A percentile compares a stretch with the other conserved stretches of the same genome.
Evolutionary conservation across 2,329 filamentous ascomycete genomes (phyloP).

Genomic region (Colletotrichum cereale): DNA sequence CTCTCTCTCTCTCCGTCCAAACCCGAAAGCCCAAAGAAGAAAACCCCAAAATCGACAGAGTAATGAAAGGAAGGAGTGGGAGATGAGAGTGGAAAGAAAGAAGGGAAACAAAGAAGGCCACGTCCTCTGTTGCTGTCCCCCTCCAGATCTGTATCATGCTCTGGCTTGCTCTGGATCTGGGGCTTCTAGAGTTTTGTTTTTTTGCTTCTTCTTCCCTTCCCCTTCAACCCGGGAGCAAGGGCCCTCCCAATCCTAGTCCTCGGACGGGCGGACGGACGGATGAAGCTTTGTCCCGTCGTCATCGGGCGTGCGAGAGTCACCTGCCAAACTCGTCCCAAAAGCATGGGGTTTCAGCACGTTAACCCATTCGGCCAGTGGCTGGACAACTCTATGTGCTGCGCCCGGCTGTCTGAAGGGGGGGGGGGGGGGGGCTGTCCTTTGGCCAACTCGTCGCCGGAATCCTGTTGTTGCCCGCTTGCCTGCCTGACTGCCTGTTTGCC

Average conservation of each 20-base stretch:
- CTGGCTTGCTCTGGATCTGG: background rate
- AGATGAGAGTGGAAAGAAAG: background rate
- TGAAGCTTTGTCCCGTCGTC: background rate
- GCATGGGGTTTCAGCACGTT: slow-evolving; percentile 3
- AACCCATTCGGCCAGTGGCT: slow-evolving; percentile 1
- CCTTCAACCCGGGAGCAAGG: background rate
- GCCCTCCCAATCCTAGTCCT: background rate
- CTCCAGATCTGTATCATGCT: background rate
- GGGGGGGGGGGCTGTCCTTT: too few relatives aligned
- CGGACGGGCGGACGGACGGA: background rate
- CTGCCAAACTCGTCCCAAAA: background rate
- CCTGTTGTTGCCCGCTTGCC: background rate
- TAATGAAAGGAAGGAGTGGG: too few relatives aligned
- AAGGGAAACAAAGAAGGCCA: background rate
- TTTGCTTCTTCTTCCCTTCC: too few relatives aligned
- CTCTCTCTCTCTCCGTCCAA: background rate
- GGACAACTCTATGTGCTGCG: slow-evolving; percentile 11
- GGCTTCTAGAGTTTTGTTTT: background rate
- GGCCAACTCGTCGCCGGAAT: background rate
- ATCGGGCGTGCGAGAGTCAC: background rate
- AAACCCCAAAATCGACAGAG: background rate
- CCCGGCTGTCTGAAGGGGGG: slow-evolving; percentile 22
- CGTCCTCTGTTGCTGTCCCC: background rate
- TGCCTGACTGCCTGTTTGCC: background rate
- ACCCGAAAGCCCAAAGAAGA: background rate